Evolutionary conservation across 257 asterid species (phyloP).

Genomic region (Fraxinus quadrangulata): DNA sequence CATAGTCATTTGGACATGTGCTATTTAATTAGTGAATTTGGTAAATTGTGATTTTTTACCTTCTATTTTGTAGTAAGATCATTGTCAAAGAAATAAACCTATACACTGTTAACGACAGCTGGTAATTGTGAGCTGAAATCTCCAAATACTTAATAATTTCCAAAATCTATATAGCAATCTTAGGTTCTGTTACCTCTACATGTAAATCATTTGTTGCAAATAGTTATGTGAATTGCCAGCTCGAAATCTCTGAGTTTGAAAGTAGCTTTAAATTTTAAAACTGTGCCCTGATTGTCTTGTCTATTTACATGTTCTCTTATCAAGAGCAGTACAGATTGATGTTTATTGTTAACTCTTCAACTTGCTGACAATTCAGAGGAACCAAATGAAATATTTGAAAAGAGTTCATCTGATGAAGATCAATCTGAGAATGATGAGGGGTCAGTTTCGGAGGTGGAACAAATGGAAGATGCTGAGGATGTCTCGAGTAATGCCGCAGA

Average conservation of each 20-base stretch:
- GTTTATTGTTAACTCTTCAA: slow-evolving; percentile 14
- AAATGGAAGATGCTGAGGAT: slow-evolving; percentile 48
- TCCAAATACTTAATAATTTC: neutral
- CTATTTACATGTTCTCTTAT: neutral
- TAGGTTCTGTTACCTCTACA: neutral
- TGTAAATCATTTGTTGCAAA: neutral
- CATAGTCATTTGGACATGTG: neutral
- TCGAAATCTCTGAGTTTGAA: neutral
- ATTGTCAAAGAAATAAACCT: neutral
- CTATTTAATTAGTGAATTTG: neutral
- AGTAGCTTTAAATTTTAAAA: neutral
- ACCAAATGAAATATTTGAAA: slow-evolving; percentile 27
- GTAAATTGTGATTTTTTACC: neutral
- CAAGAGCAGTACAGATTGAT: neutral
- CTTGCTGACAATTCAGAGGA: slow-evolving; percentile 39
- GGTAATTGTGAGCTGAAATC: neutral
- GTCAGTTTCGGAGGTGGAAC: slow-evolving; percentile 22
- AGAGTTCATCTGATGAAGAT: slow-evolving; percentile 42
- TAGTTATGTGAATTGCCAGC: neutral
- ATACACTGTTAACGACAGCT: neutral
- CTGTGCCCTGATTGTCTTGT: neutral
- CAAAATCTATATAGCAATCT: neutral
- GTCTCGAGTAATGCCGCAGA: slow-evolving; percentile 43
- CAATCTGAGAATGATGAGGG: slow-evolving; percentile 38
- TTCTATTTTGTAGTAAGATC: neutral